Base-by-base conservation (phyloP, 2,329 filamentous ascomycete species). In the Aspergillus costaricaensis region DNA sequence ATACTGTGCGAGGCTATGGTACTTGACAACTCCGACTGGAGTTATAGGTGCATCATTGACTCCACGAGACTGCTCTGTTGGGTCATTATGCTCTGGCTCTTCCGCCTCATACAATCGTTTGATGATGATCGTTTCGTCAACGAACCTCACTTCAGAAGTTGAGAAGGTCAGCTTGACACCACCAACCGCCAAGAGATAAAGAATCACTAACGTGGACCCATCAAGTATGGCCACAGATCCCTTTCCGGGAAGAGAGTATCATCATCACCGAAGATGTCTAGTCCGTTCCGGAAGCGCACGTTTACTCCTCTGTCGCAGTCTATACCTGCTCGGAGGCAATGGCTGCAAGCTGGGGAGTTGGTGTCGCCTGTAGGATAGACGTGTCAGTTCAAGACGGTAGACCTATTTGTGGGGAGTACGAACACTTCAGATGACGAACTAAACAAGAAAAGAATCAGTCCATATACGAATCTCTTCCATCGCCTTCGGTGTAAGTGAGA, bases 341-440 rank as follows among this genome's bases (percentile, higher is more conserved):
- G 62, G 15, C 48, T 27, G 27, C 69, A 71, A 17, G 36, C 55
- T 15, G 55, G 49, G 9, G 57, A 48, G 9, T 65, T 27, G 5
- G 61, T 30, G 23, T 71, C 68, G 17, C 69, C 69, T 71, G 23
- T 36, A 36, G 10, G 12, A 5, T 14, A 36, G 32, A 36, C 32
- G 32, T 5, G 32, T 36, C 12, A 36, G 12, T 36, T 14, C 10
- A 6, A 2, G 1, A 5, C 32, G 5, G 2, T 14, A 14, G 12
- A 36, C 5, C 27, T 36, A 12, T 12, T 32, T 3, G 12, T 3
- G 2, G 9, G 2, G 4, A 10, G 27, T 43, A 49, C 64, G 15
- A 52, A 70, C 68, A 71, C 60, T 62, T 71, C 14, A 70, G 49
- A 61, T 71, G 68, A 2, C 68, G 69, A 25, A 38, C 69, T 70